These are phyloP conservation scores for Articulospora tetracladia DNA, from an alignment of 495 filamentous ascomycete species.

Conservation along the genomic window DNA sequence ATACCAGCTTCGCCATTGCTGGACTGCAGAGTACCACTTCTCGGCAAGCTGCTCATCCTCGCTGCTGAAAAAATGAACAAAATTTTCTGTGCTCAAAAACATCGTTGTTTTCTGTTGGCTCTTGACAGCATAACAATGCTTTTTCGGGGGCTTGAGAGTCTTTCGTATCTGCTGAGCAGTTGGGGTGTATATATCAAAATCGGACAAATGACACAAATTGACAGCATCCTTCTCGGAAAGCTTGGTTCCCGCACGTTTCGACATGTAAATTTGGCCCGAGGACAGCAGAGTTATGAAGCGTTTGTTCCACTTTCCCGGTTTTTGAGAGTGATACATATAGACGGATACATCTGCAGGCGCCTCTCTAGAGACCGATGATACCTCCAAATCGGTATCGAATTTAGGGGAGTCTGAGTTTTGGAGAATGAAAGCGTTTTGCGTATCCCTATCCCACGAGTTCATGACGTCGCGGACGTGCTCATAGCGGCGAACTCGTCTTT, in stretches of 20 bases:
- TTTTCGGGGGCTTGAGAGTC: constrained; percentile 71
- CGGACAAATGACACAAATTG: constrained; percentile 81
- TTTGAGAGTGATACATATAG: constrained; percentile 75
- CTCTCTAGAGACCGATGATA: constrained; percentile 49
- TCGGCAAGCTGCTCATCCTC: constrained; percentile 63
- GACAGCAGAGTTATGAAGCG: constrained; percentile 68
- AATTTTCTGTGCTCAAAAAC: constrained; percentile 78
- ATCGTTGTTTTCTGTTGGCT: constrained; percentile 87
- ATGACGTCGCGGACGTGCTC: constrained; percentile 84
- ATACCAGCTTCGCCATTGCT: constrained; percentile 88
- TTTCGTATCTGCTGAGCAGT: constrained; percentile 56
- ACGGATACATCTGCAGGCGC: constrained; percentile 60
- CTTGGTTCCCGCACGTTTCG: constrained; percentile 60
- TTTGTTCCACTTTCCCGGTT: constrained; percentile 81
- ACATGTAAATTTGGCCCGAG: constrained; percentile 70
- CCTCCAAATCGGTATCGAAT: constrained; percentile 35
- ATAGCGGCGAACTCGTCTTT: constrained; percentile 79
- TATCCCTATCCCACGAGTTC: constrained; percentile 86
- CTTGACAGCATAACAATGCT: constrained; percentile 82
- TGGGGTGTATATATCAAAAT: constrained; percentile 88
- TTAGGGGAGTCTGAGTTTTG: constrained; percentile 32
- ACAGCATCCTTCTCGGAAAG: constrained; percentile 55
- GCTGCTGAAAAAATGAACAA: constrained; percentile 86
- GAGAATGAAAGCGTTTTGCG: constrained; percentile 65
- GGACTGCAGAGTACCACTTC: constrained; percentile 64